These are phyloP conservation scores for Podaxis mareebaensis DNA, from an alignment of 768 basidiomycete species.

Conservation along the genomic window DNA sequence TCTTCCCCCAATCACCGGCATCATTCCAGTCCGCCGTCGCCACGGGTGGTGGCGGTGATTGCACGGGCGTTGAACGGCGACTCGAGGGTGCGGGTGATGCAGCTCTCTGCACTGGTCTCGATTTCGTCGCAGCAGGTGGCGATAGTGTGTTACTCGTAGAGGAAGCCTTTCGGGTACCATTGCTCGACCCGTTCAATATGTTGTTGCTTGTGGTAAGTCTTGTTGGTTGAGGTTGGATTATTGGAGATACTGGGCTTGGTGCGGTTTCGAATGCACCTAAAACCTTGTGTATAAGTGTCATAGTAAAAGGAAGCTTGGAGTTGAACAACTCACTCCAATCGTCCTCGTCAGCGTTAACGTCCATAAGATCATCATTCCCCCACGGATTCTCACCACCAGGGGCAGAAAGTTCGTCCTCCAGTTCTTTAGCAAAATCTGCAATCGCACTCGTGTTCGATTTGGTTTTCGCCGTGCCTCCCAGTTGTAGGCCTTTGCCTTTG, in stretches of 20 bases:
- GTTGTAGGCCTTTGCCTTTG: slow-evolving; percentile 64
- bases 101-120: slow-evolving; percentile 2
- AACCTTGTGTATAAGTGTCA: not conserved
- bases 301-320: slow-evolving; percentile 21
- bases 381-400: slow-evolving; percentile 56
- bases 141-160: not conserved
- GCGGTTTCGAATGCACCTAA: slow-evolving; percentile 78
- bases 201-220: slow-evolving; percentile 11
- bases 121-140: not conserved
- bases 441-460: slow-evolving; percentile 33
- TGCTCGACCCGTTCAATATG: slow-evolving; percentile 18
- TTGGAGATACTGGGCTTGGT: slow-evolving; percentile 24
- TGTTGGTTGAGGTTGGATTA: slow-evolving; percentile 10
- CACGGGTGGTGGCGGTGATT: slow-evolving; percentile 21
- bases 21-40: slow-evolving; percentile 27
- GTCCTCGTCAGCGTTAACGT: slow-evolving; percentile 89
- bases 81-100: slow-evolving; percentile 5
- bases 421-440: slow-evolving; percentile 48
- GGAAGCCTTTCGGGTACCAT: slow-evolving; percentile 3
- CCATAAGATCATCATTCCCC: slow-evolving; percentile 84
- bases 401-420: slow-evolving; percentile 57
- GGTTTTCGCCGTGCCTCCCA: slow-evolving; percentile 50
- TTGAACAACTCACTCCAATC: slow-evolving; percentile 82
- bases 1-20: slow-evolving; percentile 25
- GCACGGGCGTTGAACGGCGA: slow-evolving; percentile 16